Evolutionary conservation across 257 asterid genomes (phyloP).

Genomic region (Thymus mandschuricus): DNA sequence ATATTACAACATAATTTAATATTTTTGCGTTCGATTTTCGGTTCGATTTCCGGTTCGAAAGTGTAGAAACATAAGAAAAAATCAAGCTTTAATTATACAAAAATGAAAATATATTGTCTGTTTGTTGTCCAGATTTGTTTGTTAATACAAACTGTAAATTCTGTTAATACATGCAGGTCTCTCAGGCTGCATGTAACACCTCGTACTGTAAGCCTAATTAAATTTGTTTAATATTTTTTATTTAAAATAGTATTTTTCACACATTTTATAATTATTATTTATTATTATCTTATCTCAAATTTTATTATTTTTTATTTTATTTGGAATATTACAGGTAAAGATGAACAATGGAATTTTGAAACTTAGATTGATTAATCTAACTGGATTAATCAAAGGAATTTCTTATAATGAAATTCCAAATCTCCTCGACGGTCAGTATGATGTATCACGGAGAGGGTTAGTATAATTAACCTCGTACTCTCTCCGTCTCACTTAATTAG

Average conservation of each 20-base stretch:
- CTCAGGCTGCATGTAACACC: conserved; percentile 25
- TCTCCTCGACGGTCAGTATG: conserved; percentile 34
- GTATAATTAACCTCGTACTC: no score
- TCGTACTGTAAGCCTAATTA: conserved; percentile 33
- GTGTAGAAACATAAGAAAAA: no score
- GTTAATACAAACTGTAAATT: neutral
- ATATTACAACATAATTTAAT: no score
- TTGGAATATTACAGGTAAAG: conserved; percentile 42
- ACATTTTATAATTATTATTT: no score
- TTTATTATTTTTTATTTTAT: neutral
- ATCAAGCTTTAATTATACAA: neutral
- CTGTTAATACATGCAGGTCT: conserved; percentile 12
- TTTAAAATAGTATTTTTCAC: neutral
- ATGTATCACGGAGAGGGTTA: conserved; percentile 53
- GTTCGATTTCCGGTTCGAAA: no score
- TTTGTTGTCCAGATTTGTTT: neutral
- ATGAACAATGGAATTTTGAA: conserved; percentile 54
- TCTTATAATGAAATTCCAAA: conserved; percentile 44
- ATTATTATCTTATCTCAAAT: no score
- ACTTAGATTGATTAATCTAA: conserved; percentile 45
- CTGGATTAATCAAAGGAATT: conserved; percentile 47
- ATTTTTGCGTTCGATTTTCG: no score
- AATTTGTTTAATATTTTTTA: neutral
- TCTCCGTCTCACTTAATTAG: no score
- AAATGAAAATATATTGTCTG: neutral